Conservation (phyloP, 768 basidiomycete species). For the Leccinum broughii region DNA sequence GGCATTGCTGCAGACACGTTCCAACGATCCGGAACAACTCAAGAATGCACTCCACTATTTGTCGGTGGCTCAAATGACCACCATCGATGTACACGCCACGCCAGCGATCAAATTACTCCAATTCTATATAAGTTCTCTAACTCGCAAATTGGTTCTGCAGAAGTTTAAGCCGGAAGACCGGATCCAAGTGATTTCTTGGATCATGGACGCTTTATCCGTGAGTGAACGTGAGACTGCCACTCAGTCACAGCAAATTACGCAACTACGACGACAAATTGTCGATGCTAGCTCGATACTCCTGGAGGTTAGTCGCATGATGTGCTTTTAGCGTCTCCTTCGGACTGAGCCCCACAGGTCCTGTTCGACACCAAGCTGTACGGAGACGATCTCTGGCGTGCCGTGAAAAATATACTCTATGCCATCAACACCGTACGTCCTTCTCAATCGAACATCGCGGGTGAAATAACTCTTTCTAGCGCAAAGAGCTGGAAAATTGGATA, state of each 20-base stretch:
- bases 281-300: slow-evolving; percentile 52
- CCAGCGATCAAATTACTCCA: slow-evolving; percentile 49
- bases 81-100: slow-evolving; percentile 42
- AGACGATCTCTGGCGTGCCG: slow-evolving; percentile 24
- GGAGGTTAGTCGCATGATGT: slow-evolving; percentile 35
- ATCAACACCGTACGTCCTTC: slow-evolving; percentile 29
- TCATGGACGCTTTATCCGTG: slow-evolving; percentile 45
- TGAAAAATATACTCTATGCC: slow-evolving; percentile 23
- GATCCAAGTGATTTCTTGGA: slow-evolving; percentile 44
- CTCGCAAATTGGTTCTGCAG: slow-evolving; percentile 48
- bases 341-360: slow-evolving; percentile 15
- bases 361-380: slow-evolving; percentile 28
- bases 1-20: slow-evolving; percentile 33
- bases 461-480: slow-evolving; percentile 42
- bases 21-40: slow-evolving; percentile 34
- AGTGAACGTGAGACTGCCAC: slow-evolving; percentile 34
- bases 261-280: slow-evolving; percentile 46
- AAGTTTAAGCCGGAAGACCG: slow-evolving; percentile 46
- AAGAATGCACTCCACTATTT: slow-evolving; percentile 44
- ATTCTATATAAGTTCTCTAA: slow-evolving; percentile 48
- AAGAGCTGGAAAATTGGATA: slow-evolving; percentile 42
- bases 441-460: slow-evolving; percentile 8
- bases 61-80: slow-evolving; percentile 45
- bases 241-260: slow-evolving; percentile 30
- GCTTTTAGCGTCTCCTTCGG: slow-evolving; percentile 1